These are phyloP conservation scores for Nicotiana obtusifolia DNA, from an alignment of 257 asterid genomes.

Conservation along the genomic window DNA sequence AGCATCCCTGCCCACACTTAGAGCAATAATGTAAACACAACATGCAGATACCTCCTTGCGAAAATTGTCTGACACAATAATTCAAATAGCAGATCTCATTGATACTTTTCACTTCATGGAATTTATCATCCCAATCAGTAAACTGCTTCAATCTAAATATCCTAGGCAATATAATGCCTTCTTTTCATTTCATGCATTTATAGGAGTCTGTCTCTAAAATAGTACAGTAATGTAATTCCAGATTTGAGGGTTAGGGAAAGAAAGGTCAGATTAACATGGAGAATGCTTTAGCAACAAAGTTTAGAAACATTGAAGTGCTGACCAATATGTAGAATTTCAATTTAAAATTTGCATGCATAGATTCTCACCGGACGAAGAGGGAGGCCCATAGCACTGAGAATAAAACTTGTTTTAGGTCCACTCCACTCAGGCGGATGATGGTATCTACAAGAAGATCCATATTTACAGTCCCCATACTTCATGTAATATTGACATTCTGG, in stretches of 20 bases:
- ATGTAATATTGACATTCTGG: conserved; percentile 77
- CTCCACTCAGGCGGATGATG: conserved; percentile 78
- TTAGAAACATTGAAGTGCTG: neutral
- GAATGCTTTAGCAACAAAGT: neutral
- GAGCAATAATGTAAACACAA: neutral
- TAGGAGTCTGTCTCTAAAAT: neutral
- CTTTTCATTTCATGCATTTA: neutral
- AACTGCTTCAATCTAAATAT: neutral
- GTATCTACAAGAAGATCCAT: conserved; percentile 79
- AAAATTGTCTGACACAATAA: neutral
- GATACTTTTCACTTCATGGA: neutral
- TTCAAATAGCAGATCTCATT: neutral
- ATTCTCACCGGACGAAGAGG: conserved; percentile 85
- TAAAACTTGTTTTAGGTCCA: conserved; percentile 42
- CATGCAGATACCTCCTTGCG: conserved; percentile 1
- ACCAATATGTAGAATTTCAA: conserved; percentile 9
- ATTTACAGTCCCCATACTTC: conserved; percentile 89
- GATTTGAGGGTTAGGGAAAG: neutral
- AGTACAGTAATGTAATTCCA: neutral
- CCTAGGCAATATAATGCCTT: neutral
- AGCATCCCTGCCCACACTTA: neutral
- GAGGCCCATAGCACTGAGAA: conserved; percentile 79
- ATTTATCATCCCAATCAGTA: neutral
- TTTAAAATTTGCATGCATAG: neutral
- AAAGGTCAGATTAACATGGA: neutral